Base-by-base conservation (phyloP, 2,329 filamentous ascomycete genomes). In the Alternaria atra region DNA sequence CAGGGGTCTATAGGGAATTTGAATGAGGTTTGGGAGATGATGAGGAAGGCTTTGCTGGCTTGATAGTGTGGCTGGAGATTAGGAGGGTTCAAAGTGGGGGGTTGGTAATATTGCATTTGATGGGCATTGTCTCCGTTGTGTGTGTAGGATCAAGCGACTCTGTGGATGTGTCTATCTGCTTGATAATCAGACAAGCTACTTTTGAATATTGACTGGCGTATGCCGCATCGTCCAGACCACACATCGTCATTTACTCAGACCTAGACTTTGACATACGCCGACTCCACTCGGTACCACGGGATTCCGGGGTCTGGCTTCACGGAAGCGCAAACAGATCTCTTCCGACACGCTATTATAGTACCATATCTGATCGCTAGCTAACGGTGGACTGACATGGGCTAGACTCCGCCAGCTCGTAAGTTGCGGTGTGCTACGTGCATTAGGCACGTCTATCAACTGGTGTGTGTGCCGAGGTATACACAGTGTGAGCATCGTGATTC, bases 1-100 rank as follows among this genome's bases (percentile, higher is more conserved):
- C 67, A 69, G 43, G 58, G 52, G 32, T 29, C 39, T 7, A 5
- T 71, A 23, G 55, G 43, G 9, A 62, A 50, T n/a, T 15, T 60
- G 8, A 17, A 54, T 12, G 55, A 70, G 39, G 27, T 60, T 17
- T 61, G 42, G 47, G 23, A 29, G 1, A 15, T 55, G 29, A 10
- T 67, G 3, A 60, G 52, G 53, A 52, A 64, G 47, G 48, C 47
- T 20, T 15, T 32, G 5, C 13, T 40, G 27, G 50, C 23, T 52
- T 52, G 8, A 52, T n/a, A 9, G 12, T 23, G 2, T 50, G 20
- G 30, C 2, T 30, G 12, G 39, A 37, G 30, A 48, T 10, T 13
- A 0, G 20, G 35, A 12, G 6, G 7, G 27, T n/a, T 15, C 15
- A 2, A 20, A 50, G 2, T 35, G 20, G 9, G 29, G 15, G 17